phyloP scores from a whole-genome alignment of 306 rosid genomes.

The Cicer yamashitae region DNA sequence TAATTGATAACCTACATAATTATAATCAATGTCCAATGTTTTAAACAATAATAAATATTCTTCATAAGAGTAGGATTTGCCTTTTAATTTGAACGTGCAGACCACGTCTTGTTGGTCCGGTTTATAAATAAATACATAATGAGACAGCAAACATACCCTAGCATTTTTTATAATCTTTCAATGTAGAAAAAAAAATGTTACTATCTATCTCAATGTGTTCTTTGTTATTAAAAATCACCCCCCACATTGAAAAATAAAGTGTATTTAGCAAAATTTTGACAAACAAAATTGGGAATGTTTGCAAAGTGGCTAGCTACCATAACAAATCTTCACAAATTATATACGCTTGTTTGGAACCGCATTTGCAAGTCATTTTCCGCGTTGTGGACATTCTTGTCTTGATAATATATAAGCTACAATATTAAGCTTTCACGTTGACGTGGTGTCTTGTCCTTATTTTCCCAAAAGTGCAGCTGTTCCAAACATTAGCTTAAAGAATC shows the following conservation, averaged over 20 bases:
- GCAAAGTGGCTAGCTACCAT: background rate
- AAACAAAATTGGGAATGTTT: background rate
- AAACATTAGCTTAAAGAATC: background rate
- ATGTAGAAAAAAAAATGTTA: background rate
- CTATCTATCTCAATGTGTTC: background rate
- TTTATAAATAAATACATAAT: background rate
- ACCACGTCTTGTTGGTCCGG: constrained; percentile 23
- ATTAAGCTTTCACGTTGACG: too few relatives aligned
- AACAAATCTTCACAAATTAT: background rate
- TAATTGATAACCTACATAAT: background rate
- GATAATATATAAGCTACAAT: too few relatives aligned
- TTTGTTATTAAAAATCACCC: background rate
- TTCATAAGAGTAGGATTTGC: background rate
- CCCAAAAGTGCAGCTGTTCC: too few relatives aligned
- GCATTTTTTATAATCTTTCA: constrained; percentile 1
- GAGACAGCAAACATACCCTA: background rate
- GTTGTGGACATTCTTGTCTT: too few relatives aligned
- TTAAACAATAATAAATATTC: background rate
- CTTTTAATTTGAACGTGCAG: constrained; percentile 22
- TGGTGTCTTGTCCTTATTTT: too few relatives aligned
- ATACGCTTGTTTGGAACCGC: too few relatives aligned
- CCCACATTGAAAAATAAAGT: background rate
- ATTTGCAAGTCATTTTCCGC: too few relatives aligned
- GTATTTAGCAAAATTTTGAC: background rate
- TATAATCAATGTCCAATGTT: constrained; percentile 4